A percentile compares a stretch with the other conserved stretches of the same genome.
Evolutionary conservation across 2,329 filamentous ascomycete species (phyloP).

Genomic region (Alternaria burnsii): DNA sequence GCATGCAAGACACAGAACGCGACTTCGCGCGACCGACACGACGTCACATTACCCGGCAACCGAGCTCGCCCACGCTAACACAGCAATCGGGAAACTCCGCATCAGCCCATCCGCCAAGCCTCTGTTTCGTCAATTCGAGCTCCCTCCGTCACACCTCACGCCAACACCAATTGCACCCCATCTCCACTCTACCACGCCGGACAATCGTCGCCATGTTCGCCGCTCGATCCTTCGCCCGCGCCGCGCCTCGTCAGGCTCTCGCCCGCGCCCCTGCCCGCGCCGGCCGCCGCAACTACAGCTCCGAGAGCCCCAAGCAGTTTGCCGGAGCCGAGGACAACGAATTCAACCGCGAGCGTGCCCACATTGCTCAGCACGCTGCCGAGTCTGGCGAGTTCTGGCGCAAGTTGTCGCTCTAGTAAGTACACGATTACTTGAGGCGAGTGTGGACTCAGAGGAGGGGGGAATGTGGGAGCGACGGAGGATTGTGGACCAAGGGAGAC

Average conservation of each 20-base stretch:
- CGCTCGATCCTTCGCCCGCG: conserved; percentile 44
- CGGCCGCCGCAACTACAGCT: conserved; percentile 75
- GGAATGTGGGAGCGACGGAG: neutral
- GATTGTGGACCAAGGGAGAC: neutral
- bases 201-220: conserved; percentile 43
- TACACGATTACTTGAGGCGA: conserved; percentile 10
- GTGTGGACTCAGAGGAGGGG: neutral
- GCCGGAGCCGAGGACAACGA: conserved; percentile 77
- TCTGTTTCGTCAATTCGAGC: conserved; percentile 34
- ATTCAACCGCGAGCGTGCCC: conserved; percentile 91
- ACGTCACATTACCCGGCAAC: conserved; percentile 34
- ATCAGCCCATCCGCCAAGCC: conserved; percentile 25
- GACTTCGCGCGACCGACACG: conserved; percentile 24
- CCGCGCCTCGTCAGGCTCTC: conserved; percentile 67
- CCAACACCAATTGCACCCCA: conserved; percentile 36
- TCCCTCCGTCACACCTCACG: conserved; percentile 30
- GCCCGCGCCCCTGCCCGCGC: conserved; percentile 67
- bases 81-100: conserved; percentile 25
- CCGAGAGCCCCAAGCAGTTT: conserved; percentile 65
- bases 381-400: conserved; percentile 89
- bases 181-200: conserved; percentile 43
- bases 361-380: conserved; percentile 89
- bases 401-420: conserved; percentile 96
- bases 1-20: conserved; percentile 15
- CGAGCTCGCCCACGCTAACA: conserved; percentile 30